Base-by-base conservation (phyloP, 2,329 filamentous ascomycete species). In the Exserohilum rostratum region DNA sequence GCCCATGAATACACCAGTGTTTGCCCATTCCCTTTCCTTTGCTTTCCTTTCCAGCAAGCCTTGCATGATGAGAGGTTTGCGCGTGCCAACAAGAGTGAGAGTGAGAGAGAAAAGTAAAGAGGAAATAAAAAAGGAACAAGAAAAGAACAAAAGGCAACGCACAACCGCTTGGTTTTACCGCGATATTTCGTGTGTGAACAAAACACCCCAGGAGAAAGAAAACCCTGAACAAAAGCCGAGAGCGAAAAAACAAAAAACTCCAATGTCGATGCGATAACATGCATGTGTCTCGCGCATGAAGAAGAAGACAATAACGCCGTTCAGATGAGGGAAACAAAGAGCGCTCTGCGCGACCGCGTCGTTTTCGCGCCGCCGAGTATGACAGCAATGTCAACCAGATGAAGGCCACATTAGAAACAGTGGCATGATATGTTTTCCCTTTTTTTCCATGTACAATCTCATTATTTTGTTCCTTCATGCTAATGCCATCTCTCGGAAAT, bases 201-300 rank as follows among this genome's bases (percentile, higher is more conserved):
- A 33, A 20, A 13, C 30, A 40, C 10, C 38, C 38, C 13, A n/a
- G n/a, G n/a, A n/a, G 22, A 40, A 39, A 53, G 39, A 38, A 31
- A 33, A 39, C 46, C 39, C 18, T 15, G 27, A 39, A 55, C 27
- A 33, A 25, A 50, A 43, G 13, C 44, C 34, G 27, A 22, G 18
- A 50, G 46, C 25, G 50, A 29, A 55, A 39, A 34, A 53, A 44
- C 45, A 55, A 48, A 50, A 45, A 62, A 64, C 62, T 57, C 62
- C 62, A 58, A 33, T n/a, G 42, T 33, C 51, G 54, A 64, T 64
- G 62, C 62, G 51, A 43, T 56, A 58, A 57, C 50, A 51, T 50
- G 42, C 47, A 46, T 46, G 52, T 47, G 44, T 39, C 20, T 29
- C 46, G 50, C 44, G 50, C 40, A 42, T 42, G 44, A 50, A 43